Conservation (phyloP, 768 basidiomycete species). For the Auriscalpium orientale region DNA sequence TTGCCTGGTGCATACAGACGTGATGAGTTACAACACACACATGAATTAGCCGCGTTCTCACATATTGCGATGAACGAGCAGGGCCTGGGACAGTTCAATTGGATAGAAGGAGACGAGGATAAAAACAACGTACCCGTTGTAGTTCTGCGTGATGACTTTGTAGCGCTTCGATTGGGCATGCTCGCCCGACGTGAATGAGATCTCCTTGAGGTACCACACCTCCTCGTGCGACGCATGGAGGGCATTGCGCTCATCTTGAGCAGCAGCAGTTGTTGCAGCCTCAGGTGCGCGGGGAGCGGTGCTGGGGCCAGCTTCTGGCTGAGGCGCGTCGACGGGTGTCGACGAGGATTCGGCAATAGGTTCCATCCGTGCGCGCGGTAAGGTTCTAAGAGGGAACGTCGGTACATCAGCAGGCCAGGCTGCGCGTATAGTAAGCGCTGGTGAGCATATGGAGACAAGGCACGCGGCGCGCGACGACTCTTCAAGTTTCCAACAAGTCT, state of each 20-base stretch:
- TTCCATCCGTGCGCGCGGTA: not conserved
- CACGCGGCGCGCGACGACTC: too few species aligned
- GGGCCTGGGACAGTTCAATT: constrained; percentile 41
- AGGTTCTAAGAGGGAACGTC: too few species aligned
- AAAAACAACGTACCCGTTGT: constrained; percentile 56
- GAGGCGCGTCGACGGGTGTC: not conserved
- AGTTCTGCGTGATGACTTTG: constrained; percentile 77
- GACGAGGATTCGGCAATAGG: not conserved
- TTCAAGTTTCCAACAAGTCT: too few species aligned
- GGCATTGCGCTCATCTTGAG: not conserved
- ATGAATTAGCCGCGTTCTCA: constrained; percentile 25
- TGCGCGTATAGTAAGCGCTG: too few species aligned
- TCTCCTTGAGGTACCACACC: constrained; percentile 73
- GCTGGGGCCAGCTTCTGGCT: not conserved
- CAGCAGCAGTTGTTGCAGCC: not conserved
- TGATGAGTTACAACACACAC: not conserved
- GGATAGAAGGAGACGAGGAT: not conserved
- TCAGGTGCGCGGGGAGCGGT: not conserved
- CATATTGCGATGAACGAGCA: constrained; percentile 91
- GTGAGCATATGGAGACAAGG: too few species aligned
- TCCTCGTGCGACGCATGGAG: constrained; percentile 30
- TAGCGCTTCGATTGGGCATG: constrained; percentile 22
- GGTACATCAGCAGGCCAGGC: too few species aligned
- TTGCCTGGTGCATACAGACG: constrained; percentile 48
- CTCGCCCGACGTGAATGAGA: constrained; percentile 37